Conservation (phyloP, 1,284 basidiomycete genomes). For the Exobasidium rhododendri region DNA sequence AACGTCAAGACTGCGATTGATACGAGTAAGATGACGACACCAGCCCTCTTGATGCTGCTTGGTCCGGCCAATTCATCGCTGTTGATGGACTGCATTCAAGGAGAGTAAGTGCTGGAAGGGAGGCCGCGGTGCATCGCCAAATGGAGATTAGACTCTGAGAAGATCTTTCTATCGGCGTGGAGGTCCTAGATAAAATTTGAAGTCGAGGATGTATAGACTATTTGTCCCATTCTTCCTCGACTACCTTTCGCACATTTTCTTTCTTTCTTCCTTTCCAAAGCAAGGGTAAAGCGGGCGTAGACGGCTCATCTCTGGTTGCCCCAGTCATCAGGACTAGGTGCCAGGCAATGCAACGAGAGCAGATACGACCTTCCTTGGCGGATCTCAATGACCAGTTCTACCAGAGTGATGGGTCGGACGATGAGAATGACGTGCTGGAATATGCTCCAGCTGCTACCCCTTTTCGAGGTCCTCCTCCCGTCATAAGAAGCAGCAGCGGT, state of each 20-base stretch:
- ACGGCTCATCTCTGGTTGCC: no score
- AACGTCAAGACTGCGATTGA: slow-evolving; percentile 4
- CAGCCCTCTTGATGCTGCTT: not conserved
- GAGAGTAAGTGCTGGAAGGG: no score
- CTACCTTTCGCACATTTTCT: no score
- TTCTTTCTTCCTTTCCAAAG: no score
- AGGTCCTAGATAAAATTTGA: no score
- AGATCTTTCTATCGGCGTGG: no score
- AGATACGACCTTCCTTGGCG: not conserved
- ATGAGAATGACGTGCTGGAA: not conserved
- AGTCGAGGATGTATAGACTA: no score
- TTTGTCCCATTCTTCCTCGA: no score
- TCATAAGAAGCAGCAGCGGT: not conserved
- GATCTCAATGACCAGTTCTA: not conserved
- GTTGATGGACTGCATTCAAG: not conserved
- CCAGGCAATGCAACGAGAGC: not conserved
- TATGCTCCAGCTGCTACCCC: not conserved
- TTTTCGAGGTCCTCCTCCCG: not conserved
- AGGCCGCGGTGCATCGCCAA: no score
- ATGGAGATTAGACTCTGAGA: no score
- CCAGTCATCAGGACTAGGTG: no score
- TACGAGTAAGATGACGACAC: not conserved
- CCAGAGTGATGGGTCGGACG: not conserved
- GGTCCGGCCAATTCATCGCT: not conserved
- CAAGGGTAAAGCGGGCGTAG: no score